Conservation (phyloP, 495 filamentous ascomycete species). For the Neurospora sp. region DNA sequence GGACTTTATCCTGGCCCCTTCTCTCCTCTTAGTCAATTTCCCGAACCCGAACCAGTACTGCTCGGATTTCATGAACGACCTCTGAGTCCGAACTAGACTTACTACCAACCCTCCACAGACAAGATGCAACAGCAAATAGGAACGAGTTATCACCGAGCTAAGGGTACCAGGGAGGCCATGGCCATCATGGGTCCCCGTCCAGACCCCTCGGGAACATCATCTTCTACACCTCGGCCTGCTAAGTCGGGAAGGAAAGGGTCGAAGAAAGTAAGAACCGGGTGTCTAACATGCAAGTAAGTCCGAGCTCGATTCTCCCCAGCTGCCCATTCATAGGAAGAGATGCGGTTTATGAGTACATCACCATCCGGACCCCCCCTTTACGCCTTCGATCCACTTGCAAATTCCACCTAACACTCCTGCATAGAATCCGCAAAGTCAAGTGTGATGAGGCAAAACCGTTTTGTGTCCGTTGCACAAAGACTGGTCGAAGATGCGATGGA, state of each 20-base stretch:
- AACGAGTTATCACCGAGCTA: neutral
- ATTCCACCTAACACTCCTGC: neutral
- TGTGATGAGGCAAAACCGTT: slow-evolving; percentile 35
- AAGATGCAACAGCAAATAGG: neutral
- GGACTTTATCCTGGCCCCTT: neutral
- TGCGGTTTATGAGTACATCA: neutral
- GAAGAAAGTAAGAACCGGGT: slow-evolving; percentile 27
- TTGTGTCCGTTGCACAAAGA: slow-evolving; percentile 35
- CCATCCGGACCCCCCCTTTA: neutral
- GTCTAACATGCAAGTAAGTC: slow-evolving; percentile 30
- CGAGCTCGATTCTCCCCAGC: neutral
- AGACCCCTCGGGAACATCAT: slow-evolving; percentile 1
- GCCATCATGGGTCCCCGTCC: neutral
- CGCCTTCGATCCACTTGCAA: neutral
- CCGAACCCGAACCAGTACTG: neutral
- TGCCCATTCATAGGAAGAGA: neutral
- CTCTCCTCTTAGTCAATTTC: neutral
- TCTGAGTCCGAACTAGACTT: neutral
- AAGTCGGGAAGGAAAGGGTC: slow-evolving; percentile 24
- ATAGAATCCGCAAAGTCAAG: slow-evolving; percentile 32
- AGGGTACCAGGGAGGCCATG: neutral
- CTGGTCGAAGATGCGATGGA: slow-evolving; percentile 36
- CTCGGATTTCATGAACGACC: neutral
- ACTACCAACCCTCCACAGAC: neutral
- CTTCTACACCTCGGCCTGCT: slow-evolving; percentile 7